Conservation (phyloP, 371 early-diverging fungal species). For the Cokeromyces recurvatus region DNA sequence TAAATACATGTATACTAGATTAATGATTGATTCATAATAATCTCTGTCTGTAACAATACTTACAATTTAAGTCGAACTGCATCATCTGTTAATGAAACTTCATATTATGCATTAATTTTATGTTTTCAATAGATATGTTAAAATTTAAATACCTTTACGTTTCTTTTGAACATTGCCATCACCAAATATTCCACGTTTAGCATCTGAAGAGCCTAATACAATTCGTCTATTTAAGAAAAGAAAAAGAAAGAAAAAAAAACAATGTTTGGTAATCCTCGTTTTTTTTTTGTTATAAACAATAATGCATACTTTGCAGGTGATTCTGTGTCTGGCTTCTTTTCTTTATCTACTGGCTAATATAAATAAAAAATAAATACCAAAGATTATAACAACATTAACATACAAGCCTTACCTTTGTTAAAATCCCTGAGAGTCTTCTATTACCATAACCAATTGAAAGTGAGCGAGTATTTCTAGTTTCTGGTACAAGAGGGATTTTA, state of each 20-base stretch:
- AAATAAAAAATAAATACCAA: too few species aligned
- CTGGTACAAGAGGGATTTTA: neutral
- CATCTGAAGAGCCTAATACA: neutral
- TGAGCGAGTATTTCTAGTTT: neutral
- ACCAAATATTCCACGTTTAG: slow-evolving; percentile 14
- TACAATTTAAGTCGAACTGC: too few species aligned
- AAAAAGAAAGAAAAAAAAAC: too few species aligned
- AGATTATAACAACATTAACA: too few species aligned
- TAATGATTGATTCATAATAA: too few species aligned
- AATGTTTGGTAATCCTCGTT: too few species aligned
- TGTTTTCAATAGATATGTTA: too few species aligned
- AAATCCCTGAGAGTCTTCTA: slow-evolving; percentile 16
- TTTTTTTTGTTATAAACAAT: too few species aligned
- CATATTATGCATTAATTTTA: too few species aligned
- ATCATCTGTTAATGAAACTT: too few species aligned
- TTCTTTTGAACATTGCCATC: slow-evolving; percentile 6
- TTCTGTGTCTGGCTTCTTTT: neutral
- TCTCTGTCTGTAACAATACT: too few species aligned
- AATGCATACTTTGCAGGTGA: neutral
- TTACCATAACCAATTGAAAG: slow-evolving; percentile 10
- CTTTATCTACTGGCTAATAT: neutral
- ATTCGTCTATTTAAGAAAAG: neutral
- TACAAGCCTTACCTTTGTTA: slow-evolving; percentile 15
- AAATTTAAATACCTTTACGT: slow-evolving; percentile 9
- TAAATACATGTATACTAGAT: too few species aligned